Evolutionary conservation across 2,329 filamentous ascomycete species (phyloP), one percentile per base, ranked within the genome.

Genomic region (Didymella segeticola): DNA sequence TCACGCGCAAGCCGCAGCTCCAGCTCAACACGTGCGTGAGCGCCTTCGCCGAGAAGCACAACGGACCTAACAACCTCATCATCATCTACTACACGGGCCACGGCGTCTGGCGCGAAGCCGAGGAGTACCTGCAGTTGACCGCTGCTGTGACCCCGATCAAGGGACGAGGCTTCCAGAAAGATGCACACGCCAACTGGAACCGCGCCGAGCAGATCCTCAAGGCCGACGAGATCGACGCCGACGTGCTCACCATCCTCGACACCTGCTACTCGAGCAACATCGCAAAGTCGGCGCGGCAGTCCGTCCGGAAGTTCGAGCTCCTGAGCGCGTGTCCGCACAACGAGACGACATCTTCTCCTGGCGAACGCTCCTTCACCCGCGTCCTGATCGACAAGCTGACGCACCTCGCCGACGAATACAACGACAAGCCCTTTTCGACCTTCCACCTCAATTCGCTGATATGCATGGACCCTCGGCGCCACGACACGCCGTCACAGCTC

Each of bases 1-100:
- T 71, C 4, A 54, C 61, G 7, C 58, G 55, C 33, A 71, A 71
- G 25, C 68, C 72, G 0, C 70, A 75, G 26, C 64, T 67, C n/a
- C 73, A 75, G 42, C 60, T 77, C 14, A 61, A 68, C 22, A 47
- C 43, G 0, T 55, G 66, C n/a, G 37, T 76, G 34, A 61, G 49
- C 38, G 37, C 47, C 0, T 75, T 76, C 47, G 55, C 72, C 9
- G 50, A 59, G 5, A 58, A 66, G 17, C 47, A 73, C 29, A 64
- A 73, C 29, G 70, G 69, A 3, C 63, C 66, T 1, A 60, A 70
- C 39, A 73, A 66, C 33, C 59, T 74, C 4, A 56, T 75, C 25
- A 74, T 76, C 26, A 61, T 77, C 17, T 77, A 76, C 60, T 77
- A 76, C 46, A 76, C 70, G 2, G 75, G 75, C 0, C 74, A 76